A percentile compares a stretch with the other conserved stretches of the same genome.
Conservation (phyloP, 768 basidiomycete species). For the Baorangia bicolor region DNA sequence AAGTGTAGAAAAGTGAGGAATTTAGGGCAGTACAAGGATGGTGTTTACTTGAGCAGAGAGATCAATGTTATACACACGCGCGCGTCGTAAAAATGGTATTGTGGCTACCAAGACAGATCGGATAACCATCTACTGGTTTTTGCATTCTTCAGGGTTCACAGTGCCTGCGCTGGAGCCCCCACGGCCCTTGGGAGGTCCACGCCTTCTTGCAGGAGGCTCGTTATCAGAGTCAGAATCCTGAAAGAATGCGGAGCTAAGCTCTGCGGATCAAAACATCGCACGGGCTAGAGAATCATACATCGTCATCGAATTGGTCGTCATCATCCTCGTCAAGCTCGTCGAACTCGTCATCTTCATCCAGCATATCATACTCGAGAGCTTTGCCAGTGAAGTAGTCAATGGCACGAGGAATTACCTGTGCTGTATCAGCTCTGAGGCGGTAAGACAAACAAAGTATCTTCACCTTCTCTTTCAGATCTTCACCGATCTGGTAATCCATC, state of each 20-base stretch:
- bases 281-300: conserved; percentile 39
- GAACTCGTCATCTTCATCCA: conserved; percentile 56
- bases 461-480: conserved; percentile 96
- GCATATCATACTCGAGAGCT: conserved; percentile 78
- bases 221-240: conserved; percentile 71
- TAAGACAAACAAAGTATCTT: conserved; percentile 8
- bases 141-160: conserved; percentile 81
- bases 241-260: conserved; percentile 19
- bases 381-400: conserved; percentile 98
- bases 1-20: not conserved
- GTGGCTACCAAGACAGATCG: conserved; percentile 10
- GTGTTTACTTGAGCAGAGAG: conserved; percentile 14
- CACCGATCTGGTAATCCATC: conserved; percentile 96
- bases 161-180: conserved; percentile 40
- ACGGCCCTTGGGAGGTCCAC: conserved; percentile 58
- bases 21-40: conserved; percentile 10
- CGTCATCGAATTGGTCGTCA: conserved; percentile 59
- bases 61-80: conserved; percentile 14
- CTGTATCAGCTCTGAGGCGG: not conserved
- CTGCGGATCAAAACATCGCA: conserved; percentile 14
- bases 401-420: conserved; percentile 88
- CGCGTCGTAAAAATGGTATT: conserved; percentile 19
- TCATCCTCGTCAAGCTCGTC: conserved; percentile 55
- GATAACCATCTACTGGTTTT: conserved; percentile 66
- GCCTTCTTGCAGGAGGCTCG: conserved; percentile 58